Evolutionary conservation across 768 basidiomycete genomes (phyloP), one percentile per base, ranked within the genome.

Genomic region (Trametes meyenii): DNA sequence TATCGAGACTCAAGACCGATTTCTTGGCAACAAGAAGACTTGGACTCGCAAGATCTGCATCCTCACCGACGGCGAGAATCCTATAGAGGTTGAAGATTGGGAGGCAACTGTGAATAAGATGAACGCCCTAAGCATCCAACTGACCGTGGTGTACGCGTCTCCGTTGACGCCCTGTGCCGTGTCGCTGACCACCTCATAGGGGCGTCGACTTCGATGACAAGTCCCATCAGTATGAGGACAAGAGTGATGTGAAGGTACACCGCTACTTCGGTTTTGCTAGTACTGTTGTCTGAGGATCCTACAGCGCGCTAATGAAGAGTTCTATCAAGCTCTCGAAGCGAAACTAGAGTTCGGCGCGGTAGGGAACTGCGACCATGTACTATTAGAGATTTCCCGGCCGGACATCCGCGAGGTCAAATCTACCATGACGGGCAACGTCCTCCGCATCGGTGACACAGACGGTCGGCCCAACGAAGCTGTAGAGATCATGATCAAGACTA

Each of bases 201-300:
- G 94, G 94, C 5, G 81, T 94, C 44, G 92, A 94, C 73, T 96
- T 96, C 74, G 92, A 86, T 63, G 91, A 94, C 67, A 85, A 87
- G 39, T 83, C 85, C 0, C 90, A 82, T 69, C 71, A 77, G 11
- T 88, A 94, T 70, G 81, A 87, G 53, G 76, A 85, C 63, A 96
- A 96, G 71, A 78, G 84, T 6, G 59, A 77, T 4, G 83, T 85
- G 53, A 96, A 96, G 83, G 96, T 93, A 64, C 33, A 65, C 64
- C 23, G n/a, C 26, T 49, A 46, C 33, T 17, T 17, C 5, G 63
- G 21, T 35, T 24, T n/a, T n/a, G 53, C 14, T 10, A 5, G 5
- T 16, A 36, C 1, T 26, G 6, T 40, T 23, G 46, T 26, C 39
- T 63, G 14, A 62, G 55, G 4, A 12, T 42, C 55, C 60, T 13